Conservation (phyloP, 148 eudicot genomes). For the Nyssa sinensis region DNA sequence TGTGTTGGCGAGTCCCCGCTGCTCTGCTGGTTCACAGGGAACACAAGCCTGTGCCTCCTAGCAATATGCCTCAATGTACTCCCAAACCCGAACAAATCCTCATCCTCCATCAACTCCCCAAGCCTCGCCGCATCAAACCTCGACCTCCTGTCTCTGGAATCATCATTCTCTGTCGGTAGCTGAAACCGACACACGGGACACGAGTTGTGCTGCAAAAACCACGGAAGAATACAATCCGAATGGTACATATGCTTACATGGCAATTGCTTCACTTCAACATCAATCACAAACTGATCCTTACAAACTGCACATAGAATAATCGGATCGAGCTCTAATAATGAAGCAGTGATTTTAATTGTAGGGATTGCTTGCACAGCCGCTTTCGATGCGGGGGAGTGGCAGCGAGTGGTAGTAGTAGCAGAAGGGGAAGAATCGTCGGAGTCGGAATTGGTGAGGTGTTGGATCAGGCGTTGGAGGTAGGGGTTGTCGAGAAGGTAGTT, state of each 20-base stretch:
- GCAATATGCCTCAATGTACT: slow-evolving; percentile 29
- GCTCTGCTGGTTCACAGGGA: slow-evolving; percentile 10
- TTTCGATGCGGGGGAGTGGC: slow-evolving; percentile 19
- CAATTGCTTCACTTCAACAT: slow-evolving; percentile 23
- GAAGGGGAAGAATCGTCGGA: slow-evolving; percentile 3
- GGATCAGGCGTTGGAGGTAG: slow-evolving; percentile 33
- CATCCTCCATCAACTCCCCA: slow-evolving; percentile 17
- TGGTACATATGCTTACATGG: slow-evolving; percentile 43
- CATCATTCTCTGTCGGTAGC: slow-evolving; percentile 20
- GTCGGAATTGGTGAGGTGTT: slow-evolving; percentile 23
- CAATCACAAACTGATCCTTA: slow-evolving; percentile 27
- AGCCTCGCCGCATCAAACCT: slow-evolving; percentile 1
- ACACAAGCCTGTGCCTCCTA: slow-evolving; percentile 25
- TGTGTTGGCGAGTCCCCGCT: slow-evolving; percentile 21
- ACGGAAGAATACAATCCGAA: slow-evolving; percentile 30
- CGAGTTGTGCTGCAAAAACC: slow-evolving; percentile 30
- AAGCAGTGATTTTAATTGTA: slow-evolving; percentile 16
- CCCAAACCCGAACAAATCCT: slow-evolving; percentile 27
- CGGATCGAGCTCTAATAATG: slow-evolving; percentile 17
- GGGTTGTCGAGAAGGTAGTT: slow-evolving; percentile 39
- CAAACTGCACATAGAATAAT: slow-evolving; percentile 32
- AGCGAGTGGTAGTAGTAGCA: background rate
- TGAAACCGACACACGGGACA: slow-evolving; percentile 37
- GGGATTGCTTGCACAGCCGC: slow-evolving; percentile 19
- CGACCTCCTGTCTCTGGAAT: slow-evolving; percentile 9